Base-by-base conservation (phyloP, 352 stramenopile genomes). In the Globisporangium carolinianum region DNA sequence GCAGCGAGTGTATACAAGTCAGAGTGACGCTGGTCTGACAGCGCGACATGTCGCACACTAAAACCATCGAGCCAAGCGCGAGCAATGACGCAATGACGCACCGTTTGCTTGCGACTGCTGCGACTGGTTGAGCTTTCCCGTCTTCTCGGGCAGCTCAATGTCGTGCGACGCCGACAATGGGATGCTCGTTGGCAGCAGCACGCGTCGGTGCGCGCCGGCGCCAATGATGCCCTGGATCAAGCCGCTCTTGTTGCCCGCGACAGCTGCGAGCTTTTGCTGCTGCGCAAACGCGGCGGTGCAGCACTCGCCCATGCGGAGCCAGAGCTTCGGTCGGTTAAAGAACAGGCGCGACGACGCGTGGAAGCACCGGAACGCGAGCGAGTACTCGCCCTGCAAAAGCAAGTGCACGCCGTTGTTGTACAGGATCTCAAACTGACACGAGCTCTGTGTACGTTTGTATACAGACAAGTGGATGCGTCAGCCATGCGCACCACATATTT, bases 381-480 rank as follows among this genome's bases (percentile, higher is more conserved):
- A 61, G 51, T 86, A 92, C 46, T 95, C 75, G 17, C 84, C 84
- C 59, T 92, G 80, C 48, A 96, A 66, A 53, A 97, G 65, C 47
- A 97, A 65, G 49, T 97, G 89, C 39, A 97, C 59, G 5, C 88
- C 90, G 55, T 96, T 94, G 76, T 97, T 97, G 80, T 97, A 97
- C 69, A 96, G 73, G 51, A 97, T 89, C 70, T 95, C 86, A 62
- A 80, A 77, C 63, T 93, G 83, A n/a, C 67, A 79, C 35, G 83
- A 93, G 42, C 66, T 89, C 66, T 89, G 53, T 17, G 24, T 3
- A 32, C 3, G 24, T 32, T 32, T 32, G 24, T 32, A 32, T 32
- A 32, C 24, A 32, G 24, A 32, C 24, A 32, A 32, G 24, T 32
- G 24, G 24, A 32, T 32, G 24, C 24, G 24, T 32, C 24, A 32